Evolutionary conservation across 805 yeast genomes (phyloP).

Genomic region (Pichia eremophila): DNA sequence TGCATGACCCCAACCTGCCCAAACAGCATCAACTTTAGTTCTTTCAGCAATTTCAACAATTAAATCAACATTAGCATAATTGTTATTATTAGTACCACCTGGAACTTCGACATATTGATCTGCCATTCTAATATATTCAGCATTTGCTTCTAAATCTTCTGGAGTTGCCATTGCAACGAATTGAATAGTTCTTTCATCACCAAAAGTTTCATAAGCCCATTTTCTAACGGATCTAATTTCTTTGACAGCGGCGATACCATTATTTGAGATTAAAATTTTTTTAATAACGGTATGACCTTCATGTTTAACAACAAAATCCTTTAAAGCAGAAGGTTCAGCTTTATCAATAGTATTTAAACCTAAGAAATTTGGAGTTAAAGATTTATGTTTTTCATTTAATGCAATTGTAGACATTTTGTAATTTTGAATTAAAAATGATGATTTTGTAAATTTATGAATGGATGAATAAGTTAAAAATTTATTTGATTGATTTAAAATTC

Average conservation of each 20-base stretch:
- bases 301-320: constrained; percentile 74
- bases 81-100: constrained; percentile 98
- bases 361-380: constrained; percentile 62
- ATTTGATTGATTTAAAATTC: not conserved
- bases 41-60: constrained; percentile 97
- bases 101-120: constrained; percentile 98
- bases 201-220: constrained; percentile 99
- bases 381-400: constrained; percentile 17
- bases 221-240: constrained; percentile 95
- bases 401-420: constrained; percentile 4
- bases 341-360: constrained; percentile 72
- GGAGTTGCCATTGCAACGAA: constrained; percentile 99
- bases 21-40: constrained; percentile 93
- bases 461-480: not conserved
- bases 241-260: constrained; percentile 98
- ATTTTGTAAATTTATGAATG: not conserved
- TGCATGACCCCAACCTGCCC: constrained; percentile 99
- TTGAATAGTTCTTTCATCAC: constrained; percentile 85
- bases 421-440: not conserved
- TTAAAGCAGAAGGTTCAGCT: constrained; percentile 72
- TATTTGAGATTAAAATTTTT: constrained; percentile 86
- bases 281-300: constrained; percentile 94
- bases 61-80: constrained; percentile 94
- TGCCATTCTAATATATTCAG: constrained; percentile 98
- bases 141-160: constrained; percentile 94